Base-by-base conservation (phyloP, 1,139 yeast species). In the Suhomyces bribrorum region DNA sequence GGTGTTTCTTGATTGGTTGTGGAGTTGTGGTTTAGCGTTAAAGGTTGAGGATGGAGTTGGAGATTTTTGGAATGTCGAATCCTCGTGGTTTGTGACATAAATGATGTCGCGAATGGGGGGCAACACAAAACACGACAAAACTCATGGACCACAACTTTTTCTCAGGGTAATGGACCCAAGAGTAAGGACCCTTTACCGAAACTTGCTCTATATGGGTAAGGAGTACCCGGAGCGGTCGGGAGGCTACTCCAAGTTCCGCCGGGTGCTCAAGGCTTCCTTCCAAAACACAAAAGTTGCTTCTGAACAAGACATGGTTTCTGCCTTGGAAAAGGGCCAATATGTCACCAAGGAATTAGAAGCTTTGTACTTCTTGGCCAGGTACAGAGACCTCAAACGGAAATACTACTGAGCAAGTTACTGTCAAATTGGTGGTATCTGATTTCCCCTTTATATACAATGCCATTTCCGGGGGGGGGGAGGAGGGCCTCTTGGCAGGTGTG, bases 171-270 rank as follows among this genome's bases (percentile, higher is more conserved):
- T 69, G 73, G 58, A 66, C 40, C 63, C 64, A 3, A 38, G 57
- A 30, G 59, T 67, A 11, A 49, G 70, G 27, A 52, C 48, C 20
- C 49, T 67, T 25, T 67, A 60, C 49, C 60, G 61, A 38, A 52
- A 48, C 29, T 51, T 68, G 23, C 49, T 66, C 9, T 67, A 54
- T 44, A 64, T 67, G 61, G 73, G 69, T 6, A 54, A 50, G 40
- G 72, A 66, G 27, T 66, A 66, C 44, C 73, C 73, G 5, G 45
- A 27, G 5, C 53, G 53, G 31, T 55, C 59, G 42, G 69, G 63
- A 8, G 74, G 69, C 2, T 57, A 52, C 31, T 22, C 15, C 14
- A 56, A 56, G 45, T 54, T 67, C 40, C 44, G 53, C 24, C 23
- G 31, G 12, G 39, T 41, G 36, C 37, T 61, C 37, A 55, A 65